Evolutionary conservation across 805 yeast species (phyloP), one percentile per base, ranked within the genome.

Genomic region (Wickerhamomyces tratensis): DNA sequence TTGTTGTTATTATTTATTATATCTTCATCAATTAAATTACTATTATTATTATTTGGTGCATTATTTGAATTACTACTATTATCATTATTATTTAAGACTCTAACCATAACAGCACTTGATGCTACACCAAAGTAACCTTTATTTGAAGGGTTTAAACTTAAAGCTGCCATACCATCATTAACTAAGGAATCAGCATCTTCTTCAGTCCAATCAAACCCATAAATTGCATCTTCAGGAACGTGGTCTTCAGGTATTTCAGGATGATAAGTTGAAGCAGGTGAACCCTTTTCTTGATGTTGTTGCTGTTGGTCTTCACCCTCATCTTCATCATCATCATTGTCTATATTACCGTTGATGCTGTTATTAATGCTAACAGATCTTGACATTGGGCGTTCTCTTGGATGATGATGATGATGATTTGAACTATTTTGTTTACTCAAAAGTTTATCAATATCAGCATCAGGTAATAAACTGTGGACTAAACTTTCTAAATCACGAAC

Each of bases 111-210:
- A 2, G 81, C 71, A 45, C 77, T 68, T 5, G 87, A 78, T 8
- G 79, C 82, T 11, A 73, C 71, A 2, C 88, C 88, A 49, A 76
- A 75, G 53, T 76, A 80, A 1, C 87, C 86, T 29, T 72, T 72
- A 27, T 78, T 74, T 39, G 74, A 69, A 7, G 69, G 70, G 43
- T 67, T 63, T 13, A 66, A 59, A 36, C 76, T 69, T 25, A 76
- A 52, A 2, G 80, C 82, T 1, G 81, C 84, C 85, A 80, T 79
- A 10, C 85, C 84, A 56, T 80, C 85, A 40, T 58, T 58, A 29
- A 54, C 38, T 11, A 45, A 44, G 9, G 49, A 47, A 39, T 67
- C 72, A 29, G 61, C 65, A 39, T 72, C 74, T 49, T 71, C 74
- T 50, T 76, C 81, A 4, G 65, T 65, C 84, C 84, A 77, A 47